Percentiles rank a stretch among this genome's conserved stretches.
Evolutionary conservation across 108 stramenopile genomes (phyloP).

Genomic region (Hondaea fermentalgiana): DNA sequence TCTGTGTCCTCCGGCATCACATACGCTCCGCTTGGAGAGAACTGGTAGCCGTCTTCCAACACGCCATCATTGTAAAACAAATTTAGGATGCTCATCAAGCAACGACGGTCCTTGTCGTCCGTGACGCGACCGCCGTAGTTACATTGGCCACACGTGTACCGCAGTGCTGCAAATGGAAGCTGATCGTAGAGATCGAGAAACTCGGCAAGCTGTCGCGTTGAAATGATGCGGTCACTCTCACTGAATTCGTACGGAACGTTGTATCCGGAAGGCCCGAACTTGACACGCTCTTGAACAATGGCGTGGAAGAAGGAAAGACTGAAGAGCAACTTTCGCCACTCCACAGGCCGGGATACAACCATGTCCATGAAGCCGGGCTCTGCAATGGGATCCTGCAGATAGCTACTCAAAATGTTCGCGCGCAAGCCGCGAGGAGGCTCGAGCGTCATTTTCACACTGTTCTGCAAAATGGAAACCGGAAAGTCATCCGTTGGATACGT

Average conservation of each 20-base stretch:
- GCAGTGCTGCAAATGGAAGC: not conserved
- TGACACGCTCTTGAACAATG: constrained; percentile 46
- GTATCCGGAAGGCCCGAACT: constrained; percentile 51
- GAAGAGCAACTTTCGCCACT: constrained; percentile 50
- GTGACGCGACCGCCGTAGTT: constrained; percentile 55
- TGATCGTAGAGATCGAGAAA: constrained; percentile 45
- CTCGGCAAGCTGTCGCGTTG: constrained; percentile 47
- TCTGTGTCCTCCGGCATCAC: constrained; percentile 24
- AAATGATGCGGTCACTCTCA: constrained; percentile 52
- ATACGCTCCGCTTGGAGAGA: constrained; percentile 9
- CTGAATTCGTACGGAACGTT: constrained; percentile 55
- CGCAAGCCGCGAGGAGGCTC: constrained; percentile 52
- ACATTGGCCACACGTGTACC: not conserved
- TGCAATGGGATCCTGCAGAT: constrained; percentile 37
- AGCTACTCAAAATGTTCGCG: constrained; percentile 40
- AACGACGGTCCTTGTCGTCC: constrained; percentile 53
- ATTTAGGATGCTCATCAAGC: constrained; percentile 41
- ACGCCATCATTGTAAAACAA: constrained; percentile 43
- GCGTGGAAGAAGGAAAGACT: constrained; percentile 54
- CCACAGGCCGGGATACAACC: constrained; percentile 16
- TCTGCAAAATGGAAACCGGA: constrained; percentile 49
- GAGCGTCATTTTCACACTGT: constrained; percentile 56
- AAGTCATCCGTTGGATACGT: constrained; percentile 47
- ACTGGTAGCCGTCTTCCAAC: constrained; percentile 26
- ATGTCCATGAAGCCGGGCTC: constrained; percentile 36